Evolutionary conservation across 495 filamentous ascomycete genomes (phyloP).

Genomic region (Penicillium desertorum): DNA sequence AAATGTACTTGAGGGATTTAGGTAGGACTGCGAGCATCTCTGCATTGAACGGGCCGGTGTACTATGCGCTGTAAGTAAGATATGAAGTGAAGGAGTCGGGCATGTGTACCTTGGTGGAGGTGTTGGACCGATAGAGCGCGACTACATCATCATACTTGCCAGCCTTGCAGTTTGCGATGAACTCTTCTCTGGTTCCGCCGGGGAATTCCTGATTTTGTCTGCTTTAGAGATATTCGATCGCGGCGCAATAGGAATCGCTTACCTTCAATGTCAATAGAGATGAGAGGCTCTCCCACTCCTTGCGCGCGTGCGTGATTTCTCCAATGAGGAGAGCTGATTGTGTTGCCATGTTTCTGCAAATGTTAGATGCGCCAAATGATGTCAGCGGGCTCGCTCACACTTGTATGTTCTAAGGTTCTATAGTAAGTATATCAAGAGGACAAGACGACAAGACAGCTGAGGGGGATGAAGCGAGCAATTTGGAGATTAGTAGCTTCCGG

Average conservation of each 20-base stretch:
- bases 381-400: not conserved
- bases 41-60: conserved; percentile 59
- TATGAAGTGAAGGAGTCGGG: not conserved
- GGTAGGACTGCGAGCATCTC: conserved; percentile 63
- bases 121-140: conserved; percentile 59
- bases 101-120: conserved; percentile 52
- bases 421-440: not conserved
- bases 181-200: conserved; percentile 50
- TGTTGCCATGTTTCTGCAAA: conserved; percentile 29
- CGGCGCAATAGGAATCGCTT: not conserved
- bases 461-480: not conserved
- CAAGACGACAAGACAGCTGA: not conserved
- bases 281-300: conserved; percentile 57
- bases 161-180: conserved; percentile 51
- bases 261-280: conserved; percentile 57
- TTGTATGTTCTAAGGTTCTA: not conserved
- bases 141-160: conserved; percentile 59
- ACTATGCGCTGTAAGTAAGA: conserved; percentile 32
- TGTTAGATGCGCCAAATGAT: conserved; percentile 18
- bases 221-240: not conserved
- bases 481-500: not conserved
- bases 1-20: conserved; percentile 68
- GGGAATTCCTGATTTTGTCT: conserved; percentile 50
- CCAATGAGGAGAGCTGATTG: conserved; percentile 58
- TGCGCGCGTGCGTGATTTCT: conserved; percentile 51